Percentiles rank a stretch among this genome's conserved stretches.
Conservation (phyloP, 2,329 filamentous ascomycete genomes). For the Grosmannia penicillata region DNA sequence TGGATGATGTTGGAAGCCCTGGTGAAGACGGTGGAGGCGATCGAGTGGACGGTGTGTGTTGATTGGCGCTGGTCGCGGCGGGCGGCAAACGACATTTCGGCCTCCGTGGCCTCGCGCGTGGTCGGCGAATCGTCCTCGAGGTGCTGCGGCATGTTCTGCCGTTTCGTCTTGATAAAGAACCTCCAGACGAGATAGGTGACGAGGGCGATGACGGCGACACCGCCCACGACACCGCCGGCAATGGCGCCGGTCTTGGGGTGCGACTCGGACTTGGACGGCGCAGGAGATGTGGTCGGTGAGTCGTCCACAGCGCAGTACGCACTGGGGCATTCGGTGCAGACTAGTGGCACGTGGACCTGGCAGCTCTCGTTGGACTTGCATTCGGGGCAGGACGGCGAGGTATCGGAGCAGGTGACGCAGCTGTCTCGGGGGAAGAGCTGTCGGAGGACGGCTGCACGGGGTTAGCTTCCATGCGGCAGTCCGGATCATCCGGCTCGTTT, state of each 20-base stretch:
- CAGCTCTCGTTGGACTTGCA: constrained; percentile 29
- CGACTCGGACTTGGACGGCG: constrained; percentile 11
- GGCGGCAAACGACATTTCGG: constrained; percentile 36
- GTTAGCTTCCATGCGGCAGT: neutral
- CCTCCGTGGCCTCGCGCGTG: constrained; percentile 28
- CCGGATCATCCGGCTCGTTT: neutral
- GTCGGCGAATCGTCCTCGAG: constrained; percentile 40
- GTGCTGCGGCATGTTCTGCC: constrained; percentile 36
- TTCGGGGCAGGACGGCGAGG: constrained; percentile 26
- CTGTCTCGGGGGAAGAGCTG: constrained; percentile 24
- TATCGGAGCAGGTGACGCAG: constrained; percentile 31
- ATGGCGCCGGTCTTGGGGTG: constrained; percentile 69
- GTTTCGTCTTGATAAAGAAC: constrained; percentile 70
- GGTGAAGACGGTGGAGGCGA: constrained; percentile 89
- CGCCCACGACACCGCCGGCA: constrained; percentile 80
- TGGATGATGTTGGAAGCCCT: constrained; percentile 98
- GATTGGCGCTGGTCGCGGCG: constrained; percentile 55
- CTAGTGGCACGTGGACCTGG: constrained; percentile 27
- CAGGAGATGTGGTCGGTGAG: constrained; percentile 11
- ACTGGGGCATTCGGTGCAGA: constrained; percentile 31
- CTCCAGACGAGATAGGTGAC: constrained; percentile 73
- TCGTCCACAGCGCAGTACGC: constrained; percentile 26
- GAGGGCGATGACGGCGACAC: constrained; percentile 58
- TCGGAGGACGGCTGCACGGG: constrained; percentile 11
- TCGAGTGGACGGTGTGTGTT: constrained; percentile 74